Conservation (phyloP, 202 grass and related monocot species). For the Miscanthus sacchariflorus region DNA sequence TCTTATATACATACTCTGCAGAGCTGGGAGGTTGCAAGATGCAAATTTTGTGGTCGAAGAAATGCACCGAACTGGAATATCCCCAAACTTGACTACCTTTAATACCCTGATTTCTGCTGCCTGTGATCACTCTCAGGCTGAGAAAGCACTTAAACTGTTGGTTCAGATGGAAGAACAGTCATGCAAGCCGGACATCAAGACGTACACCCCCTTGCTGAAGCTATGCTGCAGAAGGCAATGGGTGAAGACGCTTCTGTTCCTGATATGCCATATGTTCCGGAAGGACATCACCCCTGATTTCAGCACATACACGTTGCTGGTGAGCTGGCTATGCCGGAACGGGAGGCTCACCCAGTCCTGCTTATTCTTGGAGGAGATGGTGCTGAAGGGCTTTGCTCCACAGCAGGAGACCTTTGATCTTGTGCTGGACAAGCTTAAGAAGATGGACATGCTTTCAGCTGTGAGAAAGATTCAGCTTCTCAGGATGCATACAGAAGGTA, state of each 20-base stretch:
- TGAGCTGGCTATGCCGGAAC: constrained; percentile 70
- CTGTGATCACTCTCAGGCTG: constrained; percentile 64
- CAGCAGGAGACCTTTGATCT: constrained; percentile 69
- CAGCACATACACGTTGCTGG: constrained; percentile 71
- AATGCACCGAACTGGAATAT: constrained; percentile 59
- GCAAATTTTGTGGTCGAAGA: constrained; percentile 60
- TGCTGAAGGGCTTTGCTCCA: constrained; percentile 66
- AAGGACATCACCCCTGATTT: constrained; percentile 77
- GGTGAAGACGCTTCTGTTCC: constrained; percentile 68
- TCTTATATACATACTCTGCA: constrained; percentile 79
- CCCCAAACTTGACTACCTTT: constrained; percentile 63
- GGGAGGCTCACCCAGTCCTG: constrained; percentile 67
- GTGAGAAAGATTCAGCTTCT: constrained; percentile 60
- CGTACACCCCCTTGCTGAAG: constrained; percentile 73
- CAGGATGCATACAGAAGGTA: constrained; percentile 42
- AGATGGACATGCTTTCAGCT: constrained; percentile 54
- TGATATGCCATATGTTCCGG: constrained; percentile 77
- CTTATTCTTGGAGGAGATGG: constrained; percentile 85
- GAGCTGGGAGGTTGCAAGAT: constrained; percentile 64
- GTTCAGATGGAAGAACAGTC: constrained; percentile 70
- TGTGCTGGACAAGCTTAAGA: constrained; percentile 65
- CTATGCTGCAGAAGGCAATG: constrained; percentile 76
- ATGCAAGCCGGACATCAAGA: constrained; percentile 69
- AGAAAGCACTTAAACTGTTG: constrained; percentile 70
- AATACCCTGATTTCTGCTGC: constrained; percentile 83